Evolutionary conservation across 352 stramenopile species (phyloP), one percentile per base, ranked within the genome.

Genomic region (Stramenopiles sp.): DNA sequence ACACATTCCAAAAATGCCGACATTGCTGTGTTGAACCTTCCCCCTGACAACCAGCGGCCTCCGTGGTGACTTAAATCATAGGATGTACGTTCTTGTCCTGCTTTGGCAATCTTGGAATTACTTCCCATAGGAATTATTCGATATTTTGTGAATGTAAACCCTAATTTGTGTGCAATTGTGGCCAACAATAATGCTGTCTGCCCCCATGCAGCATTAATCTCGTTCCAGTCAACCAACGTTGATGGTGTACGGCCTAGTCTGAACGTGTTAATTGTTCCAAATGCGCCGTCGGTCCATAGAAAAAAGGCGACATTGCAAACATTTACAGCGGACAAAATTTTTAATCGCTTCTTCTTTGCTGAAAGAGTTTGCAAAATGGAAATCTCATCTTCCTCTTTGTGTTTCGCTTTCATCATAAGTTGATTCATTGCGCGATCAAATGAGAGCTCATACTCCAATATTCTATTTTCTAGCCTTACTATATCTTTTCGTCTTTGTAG

Each of bases 11-110:
- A 86, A 80, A 96, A 95, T 27, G 93, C 86, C 30, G 92, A 87
- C 85, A 97, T 91, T 30, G 91, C 92, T 80, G 93, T 87, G 83
- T 97, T 96, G 82, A 97, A 96, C 32, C 92, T 93, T 39, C 91
- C 88, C 0, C 90, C 87, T 7, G 89, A 89, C 71, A 96, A 96
- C 39, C 39, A 55, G 4, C 39, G 39, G 14, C 39, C 39, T 14
- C 39, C 39, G 14, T 55, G 39, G 14, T 55, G 39, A 55, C 39
- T 55, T 55, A 55, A 55, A 55, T 55, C 39, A 55, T 55, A 55
- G 4, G 39, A 55, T 55, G 39, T 55, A 55, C 39, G 39, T 67
- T n/a, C 75, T 80, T 92, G 80, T 90, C 90, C 80, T 94, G 90
- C 91, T 80, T 91, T 93, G 7, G 90, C 84, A 0, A 95, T 90